Evolutionary conservation across 345 rosid genomes (phyloP), one percentile per base, ranked within the genome.

Genomic region (Hibiscus trionum): DNA sequence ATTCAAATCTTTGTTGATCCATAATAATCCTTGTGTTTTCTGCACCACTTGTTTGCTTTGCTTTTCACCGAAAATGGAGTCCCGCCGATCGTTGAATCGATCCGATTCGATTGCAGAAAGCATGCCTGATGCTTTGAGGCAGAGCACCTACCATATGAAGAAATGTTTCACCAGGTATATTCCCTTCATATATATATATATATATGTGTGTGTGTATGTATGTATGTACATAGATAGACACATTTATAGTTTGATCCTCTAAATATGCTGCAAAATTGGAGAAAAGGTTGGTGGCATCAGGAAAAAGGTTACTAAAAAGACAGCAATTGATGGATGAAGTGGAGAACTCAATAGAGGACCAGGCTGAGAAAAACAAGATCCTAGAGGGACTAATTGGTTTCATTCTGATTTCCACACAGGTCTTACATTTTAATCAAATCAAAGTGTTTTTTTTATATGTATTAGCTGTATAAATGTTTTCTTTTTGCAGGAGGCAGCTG

Each of bases 51-150:
- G 21, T 64, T 64, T 64, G 31, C 53, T 15, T 39, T 39, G 67
- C 16, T 44, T 5, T 44, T 39, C 44, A 11, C 12, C 11, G 24
- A 10, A 72, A 49, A 85, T 85, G 90, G 78, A 81, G 8, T 75
- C 87, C 21, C 56, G 79, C 53, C 70, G 78, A 46, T 46, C 65
- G 15, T 75, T 89, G 46, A 86, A 86, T 75, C 80, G 82, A 73
- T 76, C 91, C 0, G 94, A 92, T 56, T 76, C 97, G 2, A 85
- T 95, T 56, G 88, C 91, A 5, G 97, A 90, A 5, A 83, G 77
- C 82, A 89, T 95, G 97, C 97, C 99, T 5, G 96, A 85, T 66
- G 99, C 99, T 9, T 68, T 90, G 77, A 88, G 70, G 83, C 85
- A 90, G 78, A 88, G 96, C 77, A 84, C 86, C 46, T 89, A 83